Conservation (phyloP, 1,139 yeast species). For the Geotrichum aggregatum region DNA sequence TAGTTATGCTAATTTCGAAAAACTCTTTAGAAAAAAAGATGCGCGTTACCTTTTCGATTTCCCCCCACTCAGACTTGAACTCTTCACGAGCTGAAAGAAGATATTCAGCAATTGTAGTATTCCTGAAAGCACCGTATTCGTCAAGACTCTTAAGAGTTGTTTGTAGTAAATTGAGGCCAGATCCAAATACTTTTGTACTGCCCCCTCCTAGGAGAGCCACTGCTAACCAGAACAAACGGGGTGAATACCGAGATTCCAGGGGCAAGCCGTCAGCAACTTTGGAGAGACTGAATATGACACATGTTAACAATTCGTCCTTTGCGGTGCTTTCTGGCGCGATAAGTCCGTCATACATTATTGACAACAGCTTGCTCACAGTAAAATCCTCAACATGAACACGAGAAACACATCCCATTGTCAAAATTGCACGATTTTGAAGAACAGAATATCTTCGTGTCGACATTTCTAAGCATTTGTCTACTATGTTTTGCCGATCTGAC, state of each 20-base stretch:
- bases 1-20: slow-evolving; percentile 55
- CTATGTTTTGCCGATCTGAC: slow-evolving; percentile 53
- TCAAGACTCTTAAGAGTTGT: slow-evolving; percentile 32
- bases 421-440: slow-evolving; percentile 66
- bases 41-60: slow-evolving; percentile 47
- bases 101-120: slow-evolving; percentile 27
- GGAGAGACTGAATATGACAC: slow-evolving; percentile 45
- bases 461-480: slow-evolving; percentile 65
- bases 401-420: slow-evolving; percentile 68
- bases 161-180: slow-evolving; percentile 30
- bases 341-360: slow-evolving; percentile 33
- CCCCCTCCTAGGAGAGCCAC: slow-evolving; percentile 39
- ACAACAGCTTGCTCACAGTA: slow-evolving; percentile 49
- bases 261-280: slow-evolving; percentile 62
- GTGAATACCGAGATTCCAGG: slow-evolving; percentile 50
- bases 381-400: slow-evolving; percentile 61
- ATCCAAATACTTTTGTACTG: slow-evolving; percentile 27
- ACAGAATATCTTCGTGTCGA: slow-evolving; percentile 56
- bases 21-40: slow-evolving; percentile 45
- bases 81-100: slow-evolving; percentile 43
- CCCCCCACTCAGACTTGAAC: slow-evolving; percentile 45
- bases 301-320: slow-evolving; percentile 36
- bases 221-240: slow-evolving; percentile 64
- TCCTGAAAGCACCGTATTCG: slow-evolving; percentile 30
- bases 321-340: slow-evolving; percentile 37